Percentiles rank a stretch among this genome's conserved stretches.
Evolutionary conservation across 495 filamentous ascomycete species (phyloP).

Genomic region (Xylaria castorea): DNA sequence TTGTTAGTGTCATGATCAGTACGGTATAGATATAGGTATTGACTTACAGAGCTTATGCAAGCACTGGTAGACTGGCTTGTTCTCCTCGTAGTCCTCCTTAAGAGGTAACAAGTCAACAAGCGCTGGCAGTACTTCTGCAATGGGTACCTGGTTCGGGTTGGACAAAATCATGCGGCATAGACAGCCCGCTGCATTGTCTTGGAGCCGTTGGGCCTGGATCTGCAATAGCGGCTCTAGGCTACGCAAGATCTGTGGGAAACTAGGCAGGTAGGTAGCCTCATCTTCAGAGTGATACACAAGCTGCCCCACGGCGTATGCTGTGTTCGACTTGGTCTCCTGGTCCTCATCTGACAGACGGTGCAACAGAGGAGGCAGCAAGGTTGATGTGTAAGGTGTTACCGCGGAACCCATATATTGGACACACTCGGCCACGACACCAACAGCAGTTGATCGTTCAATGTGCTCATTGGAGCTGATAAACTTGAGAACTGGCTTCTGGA

Average conservation of each 20-base stretch:
- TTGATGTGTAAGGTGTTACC: constrained; percentile 77
- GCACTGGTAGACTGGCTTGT: constrained; percentile 88
- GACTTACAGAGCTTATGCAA: constrained; percentile 84
- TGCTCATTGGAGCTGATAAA: constrained; percentile 84
- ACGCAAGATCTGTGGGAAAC: constrained; percentile 75
- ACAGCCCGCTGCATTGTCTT: constrained; percentile 95
- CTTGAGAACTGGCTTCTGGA: constrained; percentile 87
- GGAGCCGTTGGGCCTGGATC: constrained; percentile 73
- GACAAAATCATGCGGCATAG: constrained; percentile 89
- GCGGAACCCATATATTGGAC: constrained; percentile 80
- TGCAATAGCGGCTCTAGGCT: constrained; percentile 86
- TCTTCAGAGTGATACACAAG: constrained; percentile 80
- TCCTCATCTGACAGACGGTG: constrained; percentile 91
- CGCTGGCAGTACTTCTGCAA: constrained; percentile 79
- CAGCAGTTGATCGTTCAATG: constrained; percentile 83
- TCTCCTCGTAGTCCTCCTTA: constrained; percentile 96
- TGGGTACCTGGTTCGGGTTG: constrained; percentile 77
- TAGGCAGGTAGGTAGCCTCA: constrained; percentile 70
- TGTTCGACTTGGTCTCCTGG: constrained; percentile 90
- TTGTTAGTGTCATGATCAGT: constrained; percentile 32
- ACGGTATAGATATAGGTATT: neutral
- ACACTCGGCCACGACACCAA: constrained; percentile 92
- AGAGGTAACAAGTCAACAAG: constrained; percentile 82
- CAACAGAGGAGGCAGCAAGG: constrained; percentile 79
- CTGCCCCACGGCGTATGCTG: constrained; percentile 87